Evolutionary conservation across 2,329 filamentous ascomycete species (phyloP), one percentile per base, ranked within the genome.

Genomic region (Chrysoporthe deuterocubensis): DNA sequence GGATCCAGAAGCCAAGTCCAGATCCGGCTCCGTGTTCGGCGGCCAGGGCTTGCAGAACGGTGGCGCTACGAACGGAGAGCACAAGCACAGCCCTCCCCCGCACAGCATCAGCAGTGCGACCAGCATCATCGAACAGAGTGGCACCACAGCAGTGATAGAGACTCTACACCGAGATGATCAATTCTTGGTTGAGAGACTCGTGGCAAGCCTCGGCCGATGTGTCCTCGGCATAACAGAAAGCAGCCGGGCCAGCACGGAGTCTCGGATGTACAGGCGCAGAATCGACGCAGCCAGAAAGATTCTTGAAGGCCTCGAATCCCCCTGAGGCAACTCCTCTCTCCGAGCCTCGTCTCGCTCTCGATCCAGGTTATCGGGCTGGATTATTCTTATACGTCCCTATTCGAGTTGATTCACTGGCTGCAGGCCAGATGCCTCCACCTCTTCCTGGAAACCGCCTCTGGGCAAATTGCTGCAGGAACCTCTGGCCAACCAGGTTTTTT

Each of bases 271-370:
- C 77, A 84, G 93, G 69, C 83, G 91, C 71, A 85, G 91, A 72
- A 84, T 97, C 62, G 92, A 96, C 72, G 87, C 89, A 64, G 94
- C 93, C 5, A 88, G 89, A 69, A 84, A 87, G 64, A 85, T 92
- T 3, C 81, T 97, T 42, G 92, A 95, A 72, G 92, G 92, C 5
- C 80, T 89, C 68, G 85, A 89, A 4, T 26, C 57, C 16, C 37
- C 63, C 6, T 70, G 52, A 69, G 14, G 26, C 40, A 56, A n/a
- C 34, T 26, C 9, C 37, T 1, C 6, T 52, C 8, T 26, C 26
- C 5, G 46, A 18, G 18, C 3, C 3, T 34, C 14, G 26, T 11
- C 8, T 52, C 26, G 26, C 43, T 52, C n/a, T 26, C n/a, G 32
- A n/a, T 42, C 3, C 9, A 18, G 13, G n/a, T 9, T 21, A 48